Conservation (phyloP, 768 basidiomycete species). For the Goffeauzyma gilvescens region DNA sequence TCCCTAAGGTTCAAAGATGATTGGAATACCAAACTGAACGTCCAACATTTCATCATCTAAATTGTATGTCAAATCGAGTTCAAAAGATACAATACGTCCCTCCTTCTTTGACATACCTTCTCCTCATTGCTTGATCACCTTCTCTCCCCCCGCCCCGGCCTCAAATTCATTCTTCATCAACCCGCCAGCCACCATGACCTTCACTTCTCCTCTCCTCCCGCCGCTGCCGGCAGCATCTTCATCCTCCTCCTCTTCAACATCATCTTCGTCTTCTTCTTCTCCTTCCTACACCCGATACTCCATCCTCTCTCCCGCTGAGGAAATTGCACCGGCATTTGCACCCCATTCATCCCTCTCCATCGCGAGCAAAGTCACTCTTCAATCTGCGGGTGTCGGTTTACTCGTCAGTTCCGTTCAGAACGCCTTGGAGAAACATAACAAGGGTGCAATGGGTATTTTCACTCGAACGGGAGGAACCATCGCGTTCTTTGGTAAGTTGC, state of each 20-base stretch:
- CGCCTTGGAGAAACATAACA: conserved; percentile 52
- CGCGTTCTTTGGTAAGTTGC: conserved; percentile 63
- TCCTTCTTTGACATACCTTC: no score
- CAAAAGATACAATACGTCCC: no score
- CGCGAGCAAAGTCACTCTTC: conserved; percentile 27
- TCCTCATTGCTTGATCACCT: no score
- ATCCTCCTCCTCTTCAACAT: conserved; percentile 5
- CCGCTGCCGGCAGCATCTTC: conserved; percentile 12
- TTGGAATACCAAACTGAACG: no score
- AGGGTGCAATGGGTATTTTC: conserved; percentile 66
- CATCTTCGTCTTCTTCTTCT: neutral
- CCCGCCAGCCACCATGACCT: no score
- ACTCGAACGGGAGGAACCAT: conserved; percentile 76
- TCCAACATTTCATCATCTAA: no score
- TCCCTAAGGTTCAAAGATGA: no score
- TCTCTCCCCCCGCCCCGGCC: no score
- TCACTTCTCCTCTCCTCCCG: conserved; percentile 18
- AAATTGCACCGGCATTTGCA: conserved; percentile 21
- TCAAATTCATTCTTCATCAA: no score
- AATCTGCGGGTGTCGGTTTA: conserved; percentile 34
- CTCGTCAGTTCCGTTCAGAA: conserved; percentile 47
- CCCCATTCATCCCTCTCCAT: conserved; percentile 20
- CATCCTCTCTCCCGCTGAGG: conserved; percentile 21
- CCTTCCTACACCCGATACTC: conserved; percentile 14
- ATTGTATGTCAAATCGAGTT: no score